Evolutionary conservation across 73 alveolate genomes (phyloP).

Genomic region (Diophrys appendiculata): DNA sequence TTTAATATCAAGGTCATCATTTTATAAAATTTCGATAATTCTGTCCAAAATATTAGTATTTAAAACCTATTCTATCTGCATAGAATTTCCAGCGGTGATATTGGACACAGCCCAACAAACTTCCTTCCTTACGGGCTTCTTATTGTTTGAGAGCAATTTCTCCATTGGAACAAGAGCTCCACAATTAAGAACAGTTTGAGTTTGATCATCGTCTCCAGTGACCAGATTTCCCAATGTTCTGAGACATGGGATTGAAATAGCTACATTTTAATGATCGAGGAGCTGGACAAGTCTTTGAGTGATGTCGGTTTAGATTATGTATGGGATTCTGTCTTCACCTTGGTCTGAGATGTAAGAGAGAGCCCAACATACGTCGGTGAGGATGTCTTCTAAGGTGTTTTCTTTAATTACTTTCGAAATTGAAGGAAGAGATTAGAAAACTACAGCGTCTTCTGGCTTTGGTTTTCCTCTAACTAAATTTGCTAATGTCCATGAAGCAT

Average conservation of each 20-base stretch:
- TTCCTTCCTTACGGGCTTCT: constrained; percentile 88
- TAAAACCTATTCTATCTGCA: constrained; percentile 75
- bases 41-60: constrained; percentile 62
- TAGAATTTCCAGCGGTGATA: constrained; percentile 93
- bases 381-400: constrained; percentile 82
- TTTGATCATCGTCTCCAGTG: constrained; percentile 89
- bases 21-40: constrained; percentile 55
- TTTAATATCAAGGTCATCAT: constrained; percentile 76
- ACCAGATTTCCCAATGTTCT: constrained; percentile 96
- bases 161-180: constrained; percentile 80
- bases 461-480: constrained; percentile 97
- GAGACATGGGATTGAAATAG: constrained; percentile 77
- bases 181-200: constrained; percentile 79
- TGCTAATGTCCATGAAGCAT: constrained; percentile 93
- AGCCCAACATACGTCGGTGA: constrained; percentile 96
- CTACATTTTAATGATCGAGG: constrained; percentile 68
- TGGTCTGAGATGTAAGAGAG: constrained; percentile 95
- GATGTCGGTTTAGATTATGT: constrained; percentile 78
- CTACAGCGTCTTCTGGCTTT: constrained; percentile 71
- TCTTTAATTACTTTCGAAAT: constrained; percentile 78
- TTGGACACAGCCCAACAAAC: constrained; percentile 93
- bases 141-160: constrained; percentile 67
- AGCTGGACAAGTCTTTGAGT: constrained; percentile 75
- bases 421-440: constrained; percentile 74
- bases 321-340: constrained; percentile 87